Conservation (phyloP, 2,329 filamentous ascomycete species). For the Microsporum ferrugineum region DNA sequence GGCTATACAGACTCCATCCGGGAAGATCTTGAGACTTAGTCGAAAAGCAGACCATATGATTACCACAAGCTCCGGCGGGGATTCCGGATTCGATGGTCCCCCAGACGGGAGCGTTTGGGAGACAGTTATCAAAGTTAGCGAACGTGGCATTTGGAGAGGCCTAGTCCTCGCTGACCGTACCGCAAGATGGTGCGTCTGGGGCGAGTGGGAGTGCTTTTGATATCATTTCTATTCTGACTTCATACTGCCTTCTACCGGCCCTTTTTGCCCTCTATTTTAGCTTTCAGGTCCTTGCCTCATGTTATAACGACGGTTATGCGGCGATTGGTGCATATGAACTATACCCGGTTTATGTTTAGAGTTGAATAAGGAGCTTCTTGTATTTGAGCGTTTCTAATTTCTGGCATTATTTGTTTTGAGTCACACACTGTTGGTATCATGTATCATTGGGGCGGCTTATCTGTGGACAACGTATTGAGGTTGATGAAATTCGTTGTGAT, state of each 20-base stretch:
- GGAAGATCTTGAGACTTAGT: conserved; percentile 71
- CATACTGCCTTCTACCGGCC: neutral
- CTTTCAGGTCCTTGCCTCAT: conserved; percentile 2
- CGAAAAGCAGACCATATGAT: conserved; percentile 39
- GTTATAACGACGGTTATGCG: neutral
- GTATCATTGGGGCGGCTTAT: neutral
- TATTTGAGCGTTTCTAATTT: conserved; percentile 4
- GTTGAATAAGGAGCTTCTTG: neutral
- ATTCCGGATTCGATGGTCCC: conserved; percentile 27
- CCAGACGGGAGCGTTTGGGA: conserved; percentile 51
- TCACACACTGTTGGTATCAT: neutral
- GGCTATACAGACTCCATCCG: conserved; percentile 84
- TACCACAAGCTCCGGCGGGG: conserved; percentile 21
- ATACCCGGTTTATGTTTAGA: conserved; percentile 5
- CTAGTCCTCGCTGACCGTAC: conserved; percentile 54
- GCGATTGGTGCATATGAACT: conserved; percentile 7
- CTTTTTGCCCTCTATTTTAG: conserved; percentile 1
- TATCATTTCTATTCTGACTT: neutral
- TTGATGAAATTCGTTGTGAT: neutral
- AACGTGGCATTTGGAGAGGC: conserved; percentile 51
- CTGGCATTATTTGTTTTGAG: neutral
- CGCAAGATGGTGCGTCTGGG: conserved; percentile 59
- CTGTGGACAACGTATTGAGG: neutral
- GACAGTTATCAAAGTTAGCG: conserved; percentile 55
- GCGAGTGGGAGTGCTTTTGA: conserved; percentile 52